phyloP scores from a whole-genome alignment of 2,329 filamentous ascomycete species.

The Plectosphaerella plurivora region DNA sequence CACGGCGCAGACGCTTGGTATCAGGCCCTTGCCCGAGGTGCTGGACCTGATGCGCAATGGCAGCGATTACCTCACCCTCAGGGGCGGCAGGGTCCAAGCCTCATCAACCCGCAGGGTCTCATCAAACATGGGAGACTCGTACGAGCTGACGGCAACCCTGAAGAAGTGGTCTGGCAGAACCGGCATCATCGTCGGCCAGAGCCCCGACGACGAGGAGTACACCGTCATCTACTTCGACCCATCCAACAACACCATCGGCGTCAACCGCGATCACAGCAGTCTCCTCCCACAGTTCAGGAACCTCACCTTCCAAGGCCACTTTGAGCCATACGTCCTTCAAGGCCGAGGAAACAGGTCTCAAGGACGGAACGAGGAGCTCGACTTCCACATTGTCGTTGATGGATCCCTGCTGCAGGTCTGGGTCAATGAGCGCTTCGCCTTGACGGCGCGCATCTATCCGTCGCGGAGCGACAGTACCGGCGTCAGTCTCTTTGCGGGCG shows the following conservation, averaged over 20 bases:
- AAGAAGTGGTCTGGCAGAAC: slow-evolving; percentile 3
- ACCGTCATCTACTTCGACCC: slow-evolving; percentile 11
- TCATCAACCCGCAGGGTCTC: slow-evolving; percentile 1
- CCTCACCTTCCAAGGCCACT: slow-evolving; percentile 9
- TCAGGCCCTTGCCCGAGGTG: slow-evolving; percentile 9
- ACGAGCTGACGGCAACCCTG: slow-evolving; percentile 12
- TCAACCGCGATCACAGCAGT: slow-evolving; percentile 10
- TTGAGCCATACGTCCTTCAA: slow-evolving; percentile 8
- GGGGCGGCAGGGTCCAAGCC: slow-evolving; percentile 5
- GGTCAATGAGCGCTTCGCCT: slow-evolving; percentile 12
- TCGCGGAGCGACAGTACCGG: slow-evolving; percentile 12
- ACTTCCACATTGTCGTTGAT: slow-evolving; percentile 10
- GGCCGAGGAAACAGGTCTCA: background rate
- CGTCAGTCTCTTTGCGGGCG: slow-evolving; percentile 9
- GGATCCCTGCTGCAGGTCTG: slow-evolving; percentile 12
- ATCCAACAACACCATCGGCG: slow-evolving; percentile 3
- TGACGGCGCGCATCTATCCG: slow-evolving; percentile 12
- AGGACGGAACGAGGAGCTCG: slow-evolving; percentile 4
- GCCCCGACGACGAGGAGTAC: slow-evolving; percentile 9
- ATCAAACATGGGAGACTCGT: slow-evolving; percentile 7
- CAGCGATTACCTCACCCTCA: slow-evolving; percentile 3
- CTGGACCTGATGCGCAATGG: slow-evolving; percentile 9
- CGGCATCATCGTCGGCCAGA: slow-evolving; percentile 11
- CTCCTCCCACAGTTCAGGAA: slow-evolving; percentile 12
- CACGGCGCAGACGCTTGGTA: slow-evolving; percentile 12